These are phyloP conservation scores for Macadamia integrifolia DNA, from an alignment of 164 flowering plant genomes.

Conservation along the genomic window DNA sequence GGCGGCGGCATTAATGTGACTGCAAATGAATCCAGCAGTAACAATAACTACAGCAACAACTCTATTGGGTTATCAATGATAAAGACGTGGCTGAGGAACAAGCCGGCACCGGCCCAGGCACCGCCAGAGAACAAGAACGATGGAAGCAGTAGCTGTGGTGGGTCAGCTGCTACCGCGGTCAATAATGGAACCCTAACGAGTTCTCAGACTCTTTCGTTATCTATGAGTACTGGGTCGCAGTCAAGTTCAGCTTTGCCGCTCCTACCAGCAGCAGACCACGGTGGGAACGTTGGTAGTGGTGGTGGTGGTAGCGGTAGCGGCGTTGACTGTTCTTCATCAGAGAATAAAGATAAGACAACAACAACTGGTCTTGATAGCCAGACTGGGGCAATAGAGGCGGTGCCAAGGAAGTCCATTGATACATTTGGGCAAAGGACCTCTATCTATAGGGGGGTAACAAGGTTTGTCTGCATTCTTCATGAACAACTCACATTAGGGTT, in stretches of 20 bases:
- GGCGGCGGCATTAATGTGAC: conserved; percentile 7
- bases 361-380: conserved; percentile 27
- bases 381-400: conserved; percentile 48
- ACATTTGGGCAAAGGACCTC: conserved; percentile 95
- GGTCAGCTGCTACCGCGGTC: background rate
- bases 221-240: conserved; percentile 65
- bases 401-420: conserved; percentile 71
- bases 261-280: conserved; percentile 5
- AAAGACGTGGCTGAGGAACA: conserved; percentile 87
- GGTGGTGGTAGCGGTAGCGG: conserved; percentile 22
- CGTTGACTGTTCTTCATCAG: conserved; percentile 34
- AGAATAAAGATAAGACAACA: conserved; percentile 27
- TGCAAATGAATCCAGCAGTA: conserved; percentile 9
- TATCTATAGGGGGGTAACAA: conserved; percentile 94
- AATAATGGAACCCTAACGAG: conserved; percentile 11
- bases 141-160: conserved; percentile 8
- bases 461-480: conserved; percentile 27
- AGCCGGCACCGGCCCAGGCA: conserved; percentile 37
- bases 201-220: conserved; percentile 56
- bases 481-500: background rate
- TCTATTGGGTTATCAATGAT: conserved; percentile 82
- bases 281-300: conserved; percentile 6
- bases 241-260: conserved; percentile 34
- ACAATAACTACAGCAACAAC: conserved; percentile 13
- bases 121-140: conserved; percentile 23